Evolutionary conservation across 306 rosid species (phyloP), one percentile per base, ranked within the genome.

Genomic region (Begonia masoniana): DNA sequence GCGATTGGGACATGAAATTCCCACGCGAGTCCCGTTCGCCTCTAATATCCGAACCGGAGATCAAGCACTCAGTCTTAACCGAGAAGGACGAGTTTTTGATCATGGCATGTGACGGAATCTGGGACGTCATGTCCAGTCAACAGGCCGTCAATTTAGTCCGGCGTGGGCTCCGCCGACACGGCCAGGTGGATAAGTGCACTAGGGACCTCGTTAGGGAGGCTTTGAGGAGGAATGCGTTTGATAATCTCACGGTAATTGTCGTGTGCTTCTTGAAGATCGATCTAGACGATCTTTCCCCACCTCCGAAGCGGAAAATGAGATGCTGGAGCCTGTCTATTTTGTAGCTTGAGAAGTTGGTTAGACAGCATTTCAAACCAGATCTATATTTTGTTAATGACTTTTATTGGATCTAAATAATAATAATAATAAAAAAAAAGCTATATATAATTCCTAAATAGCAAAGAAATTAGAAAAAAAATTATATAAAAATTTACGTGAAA

Each of bases 121-220:
- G 97, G 97, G 97, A 85, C 49, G 82, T 71, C 24, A 80, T 89
- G 91, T 71, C 97, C n/a, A 89, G 97, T 62, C 94, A 89, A 68
- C 63, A 91, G 42, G 99, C 99, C 0, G 92, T 91, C 13, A 75
- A 74, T 67, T 79, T 83, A 24, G 99, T 81, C 13, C 83, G 88
- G 6, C 75, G 79, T 47, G 87, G 94, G 61, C 80, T 91, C 55
- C 70, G 80, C 60, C 71, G 92, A 50, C 92, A 91, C 2, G 94
- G 77, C 36, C 79, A 91, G 57, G 96, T 88, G 0, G 86, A 73
- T 63, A 76, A 75, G 57, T 75, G 94, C 7, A 94, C 99, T 1
- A 74, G 91, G 60, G 99, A 89, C 64, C 83, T 85, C 8, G 94
- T 80, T 55, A 78, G 72, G 82, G 87, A 78, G 69, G 97, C 97